Conservation (phyloP, 306 rosid genomes). For the Castanospermum australe region DNA sequence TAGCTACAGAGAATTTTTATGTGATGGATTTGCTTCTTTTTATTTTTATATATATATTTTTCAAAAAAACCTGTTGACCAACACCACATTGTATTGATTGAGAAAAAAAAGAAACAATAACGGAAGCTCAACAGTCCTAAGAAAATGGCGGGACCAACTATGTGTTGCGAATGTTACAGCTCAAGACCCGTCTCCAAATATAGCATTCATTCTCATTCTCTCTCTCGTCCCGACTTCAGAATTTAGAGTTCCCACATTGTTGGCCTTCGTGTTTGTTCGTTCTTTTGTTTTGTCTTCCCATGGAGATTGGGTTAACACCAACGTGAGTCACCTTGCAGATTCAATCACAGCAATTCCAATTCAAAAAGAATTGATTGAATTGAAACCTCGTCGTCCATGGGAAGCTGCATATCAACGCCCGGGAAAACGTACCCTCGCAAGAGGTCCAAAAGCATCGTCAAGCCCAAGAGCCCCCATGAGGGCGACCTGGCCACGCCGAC, state of each 20-base stretch:
- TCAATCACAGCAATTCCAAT: too few species aligned
- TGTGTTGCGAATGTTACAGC: slow-evolving; percentile 19
- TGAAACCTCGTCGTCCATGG: slow-evolving; percentile 55
- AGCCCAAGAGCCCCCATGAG: background rate
- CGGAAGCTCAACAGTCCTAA: slow-evolving; percentile 33
- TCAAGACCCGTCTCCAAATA: slow-evolving; percentile 24
- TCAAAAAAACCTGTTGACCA: background rate
- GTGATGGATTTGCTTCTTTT: background rate
- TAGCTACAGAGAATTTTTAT: background rate
- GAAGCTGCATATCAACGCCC: slow-evolving; percentile 75
- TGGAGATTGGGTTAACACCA: slow-evolving; percentile 36
- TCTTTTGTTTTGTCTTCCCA: slow-evolving; percentile 36
- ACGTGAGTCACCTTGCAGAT: background rate
- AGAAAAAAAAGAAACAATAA: background rate
- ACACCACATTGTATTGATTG: background rate
- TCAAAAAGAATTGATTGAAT: too few species aligned
- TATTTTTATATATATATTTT: too few species aligned
- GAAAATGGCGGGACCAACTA: slow-evolving; percentile 68
- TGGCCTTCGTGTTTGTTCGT: background rate
- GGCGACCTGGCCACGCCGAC: background rate
- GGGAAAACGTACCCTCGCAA: slow-evolving; percentile 26
- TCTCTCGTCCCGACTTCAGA: background rate
- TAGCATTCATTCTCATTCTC: slow-evolving; percentile 19
- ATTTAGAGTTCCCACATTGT: slow-evolving; percentile 24
- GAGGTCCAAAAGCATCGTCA: slow-evolving; percentile 22